A percentile compares a stretch with the other conserved stretches of the same genome.
These are phyloP conservation scores for Penicillium bovifimosum DNA, from an alignment of 495 filamentous ascomycete species.

Conservation along the genomic window DNA sequence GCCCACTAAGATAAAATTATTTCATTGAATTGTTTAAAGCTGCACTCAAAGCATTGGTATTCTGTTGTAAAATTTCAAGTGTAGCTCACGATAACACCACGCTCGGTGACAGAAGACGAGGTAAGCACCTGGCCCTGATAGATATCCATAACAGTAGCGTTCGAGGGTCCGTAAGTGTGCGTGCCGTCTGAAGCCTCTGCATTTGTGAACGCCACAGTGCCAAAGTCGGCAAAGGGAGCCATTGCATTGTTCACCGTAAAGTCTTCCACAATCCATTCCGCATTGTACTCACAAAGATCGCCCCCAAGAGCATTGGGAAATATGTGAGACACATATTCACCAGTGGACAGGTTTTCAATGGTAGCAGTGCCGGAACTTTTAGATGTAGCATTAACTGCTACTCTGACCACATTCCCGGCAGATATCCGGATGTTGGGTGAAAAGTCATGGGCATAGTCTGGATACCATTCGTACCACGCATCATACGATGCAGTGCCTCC, in stretches of 20 bases:
- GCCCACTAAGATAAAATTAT: neutral
- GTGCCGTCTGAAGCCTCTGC: constrained; percentile 24
- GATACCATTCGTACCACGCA: constrained; percentile 60
- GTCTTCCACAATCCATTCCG: constrained; percentile 62
- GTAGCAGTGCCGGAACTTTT: constrained; percentile 42
- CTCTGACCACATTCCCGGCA: constrained; percentile 48
- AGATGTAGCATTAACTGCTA: constrained; percentile 44
- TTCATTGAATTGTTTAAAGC: neutral
- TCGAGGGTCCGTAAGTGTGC: constrained; percentile 24
- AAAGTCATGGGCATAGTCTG: constrained; percentile 50
- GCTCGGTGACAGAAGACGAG: constrained; percentile 28
- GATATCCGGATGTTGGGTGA: constrained; percentile 38
- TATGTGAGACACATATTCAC: constrained; percentile 42
- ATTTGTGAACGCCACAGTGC: constrained; percentile 43
- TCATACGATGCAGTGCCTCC: constrained; percentile 33
- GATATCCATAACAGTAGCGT: constrained; percentile 45
- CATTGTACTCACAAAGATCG: constrained; percentile 37
- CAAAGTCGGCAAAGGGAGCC: constrained; percentile 51
- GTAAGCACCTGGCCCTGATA: constrained; percentile 40
- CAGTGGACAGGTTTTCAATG: constrained; percentile 48
- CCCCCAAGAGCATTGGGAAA: constrained; percentile 31
- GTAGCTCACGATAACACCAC: constrained; percentile 19
- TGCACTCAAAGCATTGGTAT: neutral
- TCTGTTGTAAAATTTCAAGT: neutral
- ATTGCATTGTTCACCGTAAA: constrained; percentile 35